Evolutionary conservation across 2,329 filamentous ascomycete species (phyloP), one percentile per base, ranked within the genome.

Genomic region (Sphaerulina vaccinii): DNA sequence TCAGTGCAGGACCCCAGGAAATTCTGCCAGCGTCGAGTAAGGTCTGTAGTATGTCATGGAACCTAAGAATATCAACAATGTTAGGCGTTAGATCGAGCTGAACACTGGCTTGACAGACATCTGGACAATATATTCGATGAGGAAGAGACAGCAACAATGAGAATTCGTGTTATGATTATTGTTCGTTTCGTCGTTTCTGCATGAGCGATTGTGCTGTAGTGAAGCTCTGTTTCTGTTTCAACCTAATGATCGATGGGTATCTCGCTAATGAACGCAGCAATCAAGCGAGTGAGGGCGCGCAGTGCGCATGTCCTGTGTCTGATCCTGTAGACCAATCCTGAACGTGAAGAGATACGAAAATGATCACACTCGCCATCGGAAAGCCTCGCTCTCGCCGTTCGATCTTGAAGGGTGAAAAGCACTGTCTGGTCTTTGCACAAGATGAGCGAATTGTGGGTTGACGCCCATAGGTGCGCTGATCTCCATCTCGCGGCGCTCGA

Each of bases 391-490:
- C 44, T 67, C 67, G 16, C 64, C 62, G 7, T 54, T 63, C 21
- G 33, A 22, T 11, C 68, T 58, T 44, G 65, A 68, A 60, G 81
- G 73, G 63, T 84, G 81, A 61, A 82, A 74, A 2, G 80, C 78
- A 48, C 79, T 68, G 59, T 83, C 75, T 2, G 82, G 82, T 59
- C 75, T 71, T 41, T 65, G 61, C 49, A 77, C 70, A 35, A 83
- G 75, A 59, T 79, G 77, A 23, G 76, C 71, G 63, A 76, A 78
- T 62, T 78, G 73, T n/a, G 74, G 72, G 54, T 80, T 77, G 23
- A 74, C 72, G 48, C 77, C 74, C 52, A 81, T 67, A 0, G 82
- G 81, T 8, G 71, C 73, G 1, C 79, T 82, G 59, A 86, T 84
- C 54, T 66, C 60, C 57, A 63, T 59, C 50, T 63, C 59, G 0